Evolutionary conservation across 2,329 filamentous ascomycete species (phyloP).

Genomic region (Colletotrichum eremochloae): DNA sequence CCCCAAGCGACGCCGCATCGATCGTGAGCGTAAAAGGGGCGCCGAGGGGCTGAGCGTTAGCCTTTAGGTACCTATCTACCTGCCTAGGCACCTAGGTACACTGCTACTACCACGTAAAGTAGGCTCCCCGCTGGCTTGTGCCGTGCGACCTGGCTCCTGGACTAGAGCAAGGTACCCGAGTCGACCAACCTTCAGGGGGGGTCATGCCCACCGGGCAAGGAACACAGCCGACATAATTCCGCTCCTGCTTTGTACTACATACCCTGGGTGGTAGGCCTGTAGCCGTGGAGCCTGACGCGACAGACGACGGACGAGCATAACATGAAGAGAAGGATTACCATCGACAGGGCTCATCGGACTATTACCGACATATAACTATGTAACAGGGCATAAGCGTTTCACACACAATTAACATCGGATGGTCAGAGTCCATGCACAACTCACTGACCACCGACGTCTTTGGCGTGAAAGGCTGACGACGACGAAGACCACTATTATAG

Average conservation of each 20-base stretch:
- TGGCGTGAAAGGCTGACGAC: neutral
- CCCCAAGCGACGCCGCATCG: slow-evolving; percentile 22
- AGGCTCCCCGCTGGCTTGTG: slow-evolving; percentile 29
- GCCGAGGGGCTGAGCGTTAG: slow-evolving; percentile 29
- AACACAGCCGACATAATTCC: slow-evolving; percentile 23
- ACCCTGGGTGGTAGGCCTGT: neutral
- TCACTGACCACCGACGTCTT: neutral
- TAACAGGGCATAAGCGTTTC: neutral
- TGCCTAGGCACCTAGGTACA: neutral
- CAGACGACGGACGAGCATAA: slow-evolving; percentile 18
- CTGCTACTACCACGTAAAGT: neutral
- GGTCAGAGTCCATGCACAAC: neutral
- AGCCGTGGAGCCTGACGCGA: slow-evolving; percentile 6
- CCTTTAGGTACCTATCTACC: neutral
- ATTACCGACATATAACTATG: slow-evolving; percentile 27
- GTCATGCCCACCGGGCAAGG: slow-evolving; percentile 5
- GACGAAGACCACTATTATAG: neutral
- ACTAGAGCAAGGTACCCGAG: slow-evolving; percentile 36
- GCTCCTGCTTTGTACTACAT: neutral
- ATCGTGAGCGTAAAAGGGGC: slow-evolving; percentile 7
- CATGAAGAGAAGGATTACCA: neutral
- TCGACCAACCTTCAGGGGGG: slow-evolving; percentile 1
- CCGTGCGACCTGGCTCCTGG: slow-evolving; percentile 23
- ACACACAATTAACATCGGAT: neutral
- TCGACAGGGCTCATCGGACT: slow-evolving; percentile 22